Percentiles rank a stretch among this genome's conserved stretches.
Evolutionary conservation across 306 rosid genomes (phyloP).

Genomic region (Delonix regia): DNA sequence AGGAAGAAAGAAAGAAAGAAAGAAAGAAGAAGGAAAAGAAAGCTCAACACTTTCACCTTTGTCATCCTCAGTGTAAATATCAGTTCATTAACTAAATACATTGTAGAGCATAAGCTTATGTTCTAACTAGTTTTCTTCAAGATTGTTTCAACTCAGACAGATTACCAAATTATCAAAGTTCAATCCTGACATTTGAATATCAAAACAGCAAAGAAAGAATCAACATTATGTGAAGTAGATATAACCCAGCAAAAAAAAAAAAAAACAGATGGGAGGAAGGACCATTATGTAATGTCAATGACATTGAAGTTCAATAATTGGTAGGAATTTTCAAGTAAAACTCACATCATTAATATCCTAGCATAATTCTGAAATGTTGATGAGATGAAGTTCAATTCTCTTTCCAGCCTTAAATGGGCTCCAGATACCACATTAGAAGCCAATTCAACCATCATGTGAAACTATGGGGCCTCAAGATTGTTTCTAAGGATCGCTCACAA

Average conservation of each 20-base stretch:
- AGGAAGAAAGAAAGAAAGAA: background rate
- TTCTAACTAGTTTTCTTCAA: background rate
- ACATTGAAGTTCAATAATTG: background rate
- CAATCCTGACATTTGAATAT: background rate
- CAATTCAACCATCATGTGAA: background rate
- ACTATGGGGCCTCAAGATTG: background rate
- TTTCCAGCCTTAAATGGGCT: background rate
- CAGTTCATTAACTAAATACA: background rate
- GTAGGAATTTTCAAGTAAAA: background rate
- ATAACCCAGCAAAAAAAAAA: background rate
- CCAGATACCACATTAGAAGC: background rate
- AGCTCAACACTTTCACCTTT: background rate
- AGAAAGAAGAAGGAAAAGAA: background rate
- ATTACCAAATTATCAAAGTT: background rate
- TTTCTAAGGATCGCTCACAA: background rate
- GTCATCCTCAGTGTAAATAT: background rate
- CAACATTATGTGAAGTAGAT: background rate
- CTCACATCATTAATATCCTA: constrained; percentile 5
- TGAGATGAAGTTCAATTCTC: background rate
- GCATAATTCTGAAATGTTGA: background rate
- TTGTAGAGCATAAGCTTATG: background rate
- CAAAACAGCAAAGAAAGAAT: background rate
- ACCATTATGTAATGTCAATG: background rate
- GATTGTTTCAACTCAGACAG: background rate
- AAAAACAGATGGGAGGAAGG: background rate